Conservation (phyloP, 2,329 filamentous ascomycete genomes). For the Trichoderma simmonsii region DNA sequence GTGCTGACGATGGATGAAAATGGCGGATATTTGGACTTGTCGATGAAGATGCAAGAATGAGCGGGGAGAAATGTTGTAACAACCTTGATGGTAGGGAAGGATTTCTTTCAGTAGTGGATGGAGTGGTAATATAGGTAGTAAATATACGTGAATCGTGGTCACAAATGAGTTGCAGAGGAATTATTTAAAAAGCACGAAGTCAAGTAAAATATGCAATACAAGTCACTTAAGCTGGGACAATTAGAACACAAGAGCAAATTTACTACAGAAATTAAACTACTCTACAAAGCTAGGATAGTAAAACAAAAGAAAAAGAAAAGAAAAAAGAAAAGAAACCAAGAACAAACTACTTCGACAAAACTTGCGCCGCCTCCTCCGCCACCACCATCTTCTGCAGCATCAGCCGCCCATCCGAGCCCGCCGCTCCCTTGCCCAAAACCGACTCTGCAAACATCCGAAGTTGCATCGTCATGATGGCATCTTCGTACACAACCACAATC, state of each 20-base stretch:
- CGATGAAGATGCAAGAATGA: neutral
- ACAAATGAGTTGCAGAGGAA: neutral
- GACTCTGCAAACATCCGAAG: slow-evolving; percentile 6
- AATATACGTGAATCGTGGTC: neutral
- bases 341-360: neutral
- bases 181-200: neutral
- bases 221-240: neutral
- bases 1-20: neutral
- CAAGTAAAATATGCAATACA: neutral
- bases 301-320: neutral
- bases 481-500: slow-evolving; percentile 3
- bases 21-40: neutral
- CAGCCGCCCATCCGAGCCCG: neutral
- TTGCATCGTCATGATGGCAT: slow-evolving; percentile 6
- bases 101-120: neutral
- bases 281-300: neutral
- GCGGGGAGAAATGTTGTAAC: neutral
- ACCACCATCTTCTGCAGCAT: slow-evolving; percentile 7
- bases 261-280: neutral
- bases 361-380: neutral
- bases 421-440: neutral
- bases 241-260: neutral
- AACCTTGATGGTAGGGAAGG: neutral
- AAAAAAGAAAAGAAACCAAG: neutral
- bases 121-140: neutral